These are phyloP conservation scores for Saccharum officinarum DNA, from an alignment of 176 grass and related monocot species.

Conservation along the genomic window DNA sequence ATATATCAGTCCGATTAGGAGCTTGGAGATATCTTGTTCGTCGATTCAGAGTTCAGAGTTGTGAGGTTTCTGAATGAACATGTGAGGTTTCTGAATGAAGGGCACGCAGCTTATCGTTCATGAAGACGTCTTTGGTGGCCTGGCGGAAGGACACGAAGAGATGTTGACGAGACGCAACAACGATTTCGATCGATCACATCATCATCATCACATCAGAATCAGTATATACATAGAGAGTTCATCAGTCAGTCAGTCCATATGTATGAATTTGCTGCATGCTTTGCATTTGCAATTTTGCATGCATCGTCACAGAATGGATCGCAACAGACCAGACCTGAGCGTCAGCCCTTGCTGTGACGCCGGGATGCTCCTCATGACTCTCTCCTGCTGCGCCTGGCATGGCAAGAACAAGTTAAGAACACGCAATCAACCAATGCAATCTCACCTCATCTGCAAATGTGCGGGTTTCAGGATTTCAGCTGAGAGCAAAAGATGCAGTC, in stretches of 20 bases:
- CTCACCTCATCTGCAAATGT: no score
- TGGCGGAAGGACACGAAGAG: slow-evolving; percentile 81
- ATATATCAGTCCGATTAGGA: no score
- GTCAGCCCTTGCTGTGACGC: slow-evolving; percentile 60
- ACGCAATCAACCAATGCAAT: no score
- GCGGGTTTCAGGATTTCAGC: no score
- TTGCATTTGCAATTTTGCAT: neutral
- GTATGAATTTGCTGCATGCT: no score
- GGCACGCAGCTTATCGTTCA: slow-evolving; percentile 53
- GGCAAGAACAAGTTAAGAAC: no score
- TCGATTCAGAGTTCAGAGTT: neutral
- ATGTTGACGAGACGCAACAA: slow-evolving; percentile 78
- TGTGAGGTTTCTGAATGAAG: neutral
- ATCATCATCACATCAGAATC: slow-evolving; percentile 18
- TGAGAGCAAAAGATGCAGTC: no score
- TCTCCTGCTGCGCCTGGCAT: slow-evolving; percentile 78
- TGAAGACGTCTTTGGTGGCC: slow-evolving; percentile 56
- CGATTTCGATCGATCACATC: slow-evolving; percentile 92
- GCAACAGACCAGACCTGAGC: slow-evolving; percentile 60
- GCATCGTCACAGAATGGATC: neutral
- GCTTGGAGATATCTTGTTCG: no score
- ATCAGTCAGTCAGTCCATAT: no score
- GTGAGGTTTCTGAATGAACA: neutral
- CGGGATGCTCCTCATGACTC: slow-evolving; percentile 60
- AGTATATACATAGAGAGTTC: neutral